Percentiles rank a stretch among this genome's conserved stretches.
Conservation (phyloP, 768 basidiomycete species). For the Holtermanniella nyarrowii region DNA sequence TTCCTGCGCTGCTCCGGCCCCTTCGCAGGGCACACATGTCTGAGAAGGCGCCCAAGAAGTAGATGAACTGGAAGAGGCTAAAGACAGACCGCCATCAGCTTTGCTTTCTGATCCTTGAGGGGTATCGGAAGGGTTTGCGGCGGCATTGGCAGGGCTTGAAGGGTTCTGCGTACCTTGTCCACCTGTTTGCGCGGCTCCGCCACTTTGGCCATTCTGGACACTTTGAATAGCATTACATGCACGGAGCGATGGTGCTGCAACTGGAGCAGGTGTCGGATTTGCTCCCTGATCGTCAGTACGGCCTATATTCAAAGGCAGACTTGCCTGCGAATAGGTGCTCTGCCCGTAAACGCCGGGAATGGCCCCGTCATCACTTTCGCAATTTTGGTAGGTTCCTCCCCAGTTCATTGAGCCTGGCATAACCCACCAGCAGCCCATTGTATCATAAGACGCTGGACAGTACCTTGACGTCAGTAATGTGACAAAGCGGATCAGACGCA, state of each 20-base stretch:
- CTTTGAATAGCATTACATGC: constrained; percentile 16
- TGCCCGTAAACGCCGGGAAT: constrained; percentile 22
- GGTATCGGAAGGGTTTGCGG: too few species aligned
- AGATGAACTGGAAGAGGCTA: not conserved
- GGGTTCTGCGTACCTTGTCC: too few species aligned
- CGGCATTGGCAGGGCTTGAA: too few species aligned
- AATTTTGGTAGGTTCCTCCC: constrained; percentile 23
- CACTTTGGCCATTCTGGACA: constrained; percentile 18
- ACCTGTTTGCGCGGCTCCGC: not conserved
- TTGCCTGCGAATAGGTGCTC: constrained; percentile 15
- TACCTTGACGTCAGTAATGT: constrained; percentile 6
- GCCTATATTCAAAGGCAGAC: not conserved
- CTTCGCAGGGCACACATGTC: constrained; percentile 19
- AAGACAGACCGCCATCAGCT: not conserved
- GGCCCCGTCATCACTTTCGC: constrained; percentile 19
- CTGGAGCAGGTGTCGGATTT: not conserved
- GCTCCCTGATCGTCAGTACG: not conserved
- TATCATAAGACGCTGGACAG: constrained; percentile 26
- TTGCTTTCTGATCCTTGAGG: too few species aligned
- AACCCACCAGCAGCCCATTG: constrained; percentile 27
- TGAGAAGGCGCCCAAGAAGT: constrained; percentile 13
- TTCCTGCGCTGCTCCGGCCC: not conserved
- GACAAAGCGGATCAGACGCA: constrained; percentile 4
- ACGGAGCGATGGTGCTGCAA: constrained; percentile 8
- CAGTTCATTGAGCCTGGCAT: constrained; percentile 19